Evolutionary conservation across 441 rosid genomes (phyloP).

Genomic region (Corymbia citriodora): DNA sequence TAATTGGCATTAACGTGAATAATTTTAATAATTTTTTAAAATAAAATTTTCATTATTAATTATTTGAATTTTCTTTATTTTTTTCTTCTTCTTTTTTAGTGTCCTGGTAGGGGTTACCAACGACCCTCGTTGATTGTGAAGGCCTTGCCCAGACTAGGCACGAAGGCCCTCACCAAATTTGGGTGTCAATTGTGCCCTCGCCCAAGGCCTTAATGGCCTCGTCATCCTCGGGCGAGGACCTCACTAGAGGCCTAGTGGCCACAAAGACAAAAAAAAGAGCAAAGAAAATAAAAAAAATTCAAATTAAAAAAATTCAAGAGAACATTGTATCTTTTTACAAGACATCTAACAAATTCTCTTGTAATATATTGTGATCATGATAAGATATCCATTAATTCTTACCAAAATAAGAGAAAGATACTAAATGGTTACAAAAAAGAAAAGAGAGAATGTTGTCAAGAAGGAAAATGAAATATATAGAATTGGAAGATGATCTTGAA

Average conservation of each 20-base stretch:
- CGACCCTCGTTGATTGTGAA: too few species aligned
- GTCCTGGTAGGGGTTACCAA: accelerated
- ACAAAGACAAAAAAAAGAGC: not conserved
- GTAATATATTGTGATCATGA: not conserved
- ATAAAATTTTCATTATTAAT: too few species aligned
- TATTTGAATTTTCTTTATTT: not conserved
- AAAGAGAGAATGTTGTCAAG: not conserved
- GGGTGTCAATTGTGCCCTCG: not conserved
- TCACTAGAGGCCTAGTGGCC: not conserved
- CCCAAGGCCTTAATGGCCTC: not conserved
- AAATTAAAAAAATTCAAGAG: not conserved
- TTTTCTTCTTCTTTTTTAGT: too few species aligned
- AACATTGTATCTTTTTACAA: not conserved
- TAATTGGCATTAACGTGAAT: accelerated
- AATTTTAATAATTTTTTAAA: too few species aligned
- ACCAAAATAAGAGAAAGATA: not conserved
- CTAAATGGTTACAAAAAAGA: not conserved
- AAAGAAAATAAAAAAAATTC: too few species aligned
- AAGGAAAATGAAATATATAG: not conserved
- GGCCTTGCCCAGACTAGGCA: not conserved
- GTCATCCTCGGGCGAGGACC: not conserved
- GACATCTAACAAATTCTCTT: not conserved
- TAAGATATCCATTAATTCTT: not conserved
- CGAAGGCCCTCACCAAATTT: not conserved
- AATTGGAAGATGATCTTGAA: not conserved